Evolutionary conservation across 148 eudicot species (phyloP).

Genomic region (Fagopyrum esculentum): DNA sequence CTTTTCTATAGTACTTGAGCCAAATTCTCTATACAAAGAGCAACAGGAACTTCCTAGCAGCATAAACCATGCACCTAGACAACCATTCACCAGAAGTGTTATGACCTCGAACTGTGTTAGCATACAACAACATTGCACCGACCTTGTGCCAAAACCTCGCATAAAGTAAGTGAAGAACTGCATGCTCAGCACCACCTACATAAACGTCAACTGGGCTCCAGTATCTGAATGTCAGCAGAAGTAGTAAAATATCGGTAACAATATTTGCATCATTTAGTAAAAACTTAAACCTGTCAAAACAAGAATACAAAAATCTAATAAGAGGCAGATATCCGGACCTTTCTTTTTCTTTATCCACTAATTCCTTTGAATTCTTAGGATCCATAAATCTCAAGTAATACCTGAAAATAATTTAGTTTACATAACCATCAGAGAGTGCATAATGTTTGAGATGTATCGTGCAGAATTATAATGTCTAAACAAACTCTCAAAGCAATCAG

Average conservation of each 20-base stretch:
- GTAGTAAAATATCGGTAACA: neutral
- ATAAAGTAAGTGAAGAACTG: slow-evolving; percentile 96
- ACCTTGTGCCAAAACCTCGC: slow-evolving; percentile 99
- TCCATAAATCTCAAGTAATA: slow-evolving; percentile 97
- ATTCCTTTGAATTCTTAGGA: slow-evolving; percentile 64
- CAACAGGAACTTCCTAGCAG: neutral
- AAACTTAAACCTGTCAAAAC: neutral
- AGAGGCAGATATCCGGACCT: slow-evolving; percentile 34
- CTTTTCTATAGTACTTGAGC: neutral
- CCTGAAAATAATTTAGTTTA: slow-evolving; percentile 38
- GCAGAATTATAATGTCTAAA: neutral
- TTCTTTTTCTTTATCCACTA: slow-evolving; percentile 82
- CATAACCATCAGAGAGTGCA: slow-evolving; percentile 10
- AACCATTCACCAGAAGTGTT: neutral
- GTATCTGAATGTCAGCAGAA: slow-evolving; percentile 44
- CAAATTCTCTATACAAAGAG: neutral
- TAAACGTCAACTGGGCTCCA: slow-evolving; percentile 99
- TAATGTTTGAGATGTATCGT: neutral
- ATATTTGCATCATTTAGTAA: neutral
- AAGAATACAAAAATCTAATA: neutral
- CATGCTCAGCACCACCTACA: slow-evolving; percentile 99
- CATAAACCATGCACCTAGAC: neutral
- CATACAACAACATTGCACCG: slow-evolving; percentile 2
- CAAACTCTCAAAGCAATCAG: neutral
- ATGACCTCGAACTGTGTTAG: neutral